Base-by-base conservation (phyloP, 1,284 basidiomycete genomes). In the Stygiomarasmius scandens region DNA sequence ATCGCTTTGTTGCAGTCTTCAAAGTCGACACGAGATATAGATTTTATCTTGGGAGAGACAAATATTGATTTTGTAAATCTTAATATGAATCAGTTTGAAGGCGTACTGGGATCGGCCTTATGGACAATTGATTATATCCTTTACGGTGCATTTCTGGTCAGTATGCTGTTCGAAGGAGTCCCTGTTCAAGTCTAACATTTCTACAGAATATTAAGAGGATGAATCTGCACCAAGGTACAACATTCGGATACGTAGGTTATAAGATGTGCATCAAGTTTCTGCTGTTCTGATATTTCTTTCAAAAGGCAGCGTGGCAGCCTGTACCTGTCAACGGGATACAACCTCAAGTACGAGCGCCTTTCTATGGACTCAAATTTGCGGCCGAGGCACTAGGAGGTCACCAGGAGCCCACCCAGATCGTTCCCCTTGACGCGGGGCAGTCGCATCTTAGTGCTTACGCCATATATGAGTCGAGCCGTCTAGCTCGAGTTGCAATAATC, bases 281-380 rank as follows among this genome's bases (percentile, higher is more conserved):
- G 49, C 6, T 23, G 10, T 23, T 50, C 14, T 24, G 27, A 32
- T 32, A 12, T 32, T 32, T 12, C 29, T 32, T 32, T 32, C 5
- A 27, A 34, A 12, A 58, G 56, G 50, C 56, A n/a, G 56, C 56
- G 2, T 58, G 56, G 56, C 56, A 58, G 25, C 56, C 56, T 22
- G 38, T 58, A 3, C 44, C 56, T 10, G 48, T 52, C 2, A 48
- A 53, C n/a, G 52, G 16, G 19, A 41, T 20, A 3, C 51, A 49
- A n/a, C 51, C 56, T 14, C 36, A 58, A 53, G 56, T 58, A 11
- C 50, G 56, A 19, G 14, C 56, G 5, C 56, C 56, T 27, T 58
- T 50, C 45, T 58, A 58, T 44, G 56, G 51, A 10, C 44, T 58
- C 11, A 58, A 58, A 29, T 53, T 58, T 20, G 56, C 56, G n/a